Evolutionary conservation across 176 grass and related monocot genomes (phyloP), one percentile per base, ranked within the genome.

Genomic region (Paspalum notatum): DNA sequence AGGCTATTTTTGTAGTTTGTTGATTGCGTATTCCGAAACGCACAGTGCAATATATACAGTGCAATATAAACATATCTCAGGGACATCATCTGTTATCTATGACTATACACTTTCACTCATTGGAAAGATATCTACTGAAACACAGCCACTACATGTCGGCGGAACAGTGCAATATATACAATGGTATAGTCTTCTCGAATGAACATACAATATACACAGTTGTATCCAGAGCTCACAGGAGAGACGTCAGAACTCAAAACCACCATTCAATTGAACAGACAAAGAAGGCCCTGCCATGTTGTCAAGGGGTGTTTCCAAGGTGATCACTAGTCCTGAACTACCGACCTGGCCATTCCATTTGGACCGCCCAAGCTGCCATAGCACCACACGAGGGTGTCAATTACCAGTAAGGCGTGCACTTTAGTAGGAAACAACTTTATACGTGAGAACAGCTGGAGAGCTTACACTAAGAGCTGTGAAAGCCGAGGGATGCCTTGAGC

Each of bases 401-500:
- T 62, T 76, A 71, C 63, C 5, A 26, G 63, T 49, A 32, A 62
- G 21, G n/a, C 3, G 3, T 40, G 20, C 6, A 2, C 27, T 2
- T 66, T 7, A 11, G 43, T 52, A 26, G 66, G 26, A 50, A 73
- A n/a, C 41, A 25, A 0, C 21, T 20, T 9, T 71, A 55, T 69
- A 6, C 0, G 13, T 49, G 42, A 70, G 9, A 82, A 44, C 55
- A 58, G 39, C 11, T 20, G 24, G 50, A 58, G 38, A 21, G 74
- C 96, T 99, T 93, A 99, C 96, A 88, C 88, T 88, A 73, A 99
- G 80, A 45, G 90, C 86, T 62, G 92, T 83, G 76, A 95, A 99
- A 4, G 84, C 92, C 27, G 82, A 93, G 32, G 92, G 88, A 80
- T 90, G 82, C 13, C 57, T 62, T 11, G 88, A 87, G 68, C 84